Evolutionary conservation across 2,329 filamentous ascomycete species (phyloP), one percentile per base, ranked within the genome.

Genomic region (Thyridium curvatum): DNA sequence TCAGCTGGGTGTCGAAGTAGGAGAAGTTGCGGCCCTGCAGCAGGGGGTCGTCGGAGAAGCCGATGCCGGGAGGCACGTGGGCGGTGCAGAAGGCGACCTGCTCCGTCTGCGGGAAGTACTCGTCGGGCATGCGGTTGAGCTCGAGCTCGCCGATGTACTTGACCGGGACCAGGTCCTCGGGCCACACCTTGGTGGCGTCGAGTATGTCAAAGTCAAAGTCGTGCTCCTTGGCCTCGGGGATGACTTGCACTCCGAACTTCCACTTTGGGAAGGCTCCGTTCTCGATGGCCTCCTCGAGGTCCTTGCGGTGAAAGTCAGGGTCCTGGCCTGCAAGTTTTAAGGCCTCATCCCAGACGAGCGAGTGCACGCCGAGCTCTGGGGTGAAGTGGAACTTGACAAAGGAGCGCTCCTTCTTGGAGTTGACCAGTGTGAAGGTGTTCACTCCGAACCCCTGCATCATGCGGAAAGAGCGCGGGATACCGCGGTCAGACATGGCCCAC

Each of bases 381-480:
- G 77, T 88, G 52, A 75, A 89, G 55, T 82, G 77, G 55, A 89
- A 90, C 61, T 91, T 91, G 58, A 86, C 82, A 47, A 89, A 88
- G 41, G 75, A 69, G 1, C 81, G 72, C 54, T 85, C 74, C 16
- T 83, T 84, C 46, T 83, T 71, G 17, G 70, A 73, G 43, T 88
- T 88, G 44, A 70, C 67, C 3, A 89, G 69, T 0, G 76, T 84
- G 51, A 71, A 91, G 0, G 86, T 90, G 60, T 91, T 89, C 49
- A 91, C 86, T 39, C 86, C 85, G 41, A 90, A 91, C 0, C 86
- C 86, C 48, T 91, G 84, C 82, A 91, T 89, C 84, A 89, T 89
- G 17, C 86, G 79, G 61, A 72, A 89, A 0, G 82, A 86, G 3
- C 83, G 74, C 2, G 85, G 85, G 40, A 87, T 87, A 0, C 71